Evolutionary conservation across 164 flowering plant species (phyloP).

Genomic region (Dillenia turbinata): DNA sequence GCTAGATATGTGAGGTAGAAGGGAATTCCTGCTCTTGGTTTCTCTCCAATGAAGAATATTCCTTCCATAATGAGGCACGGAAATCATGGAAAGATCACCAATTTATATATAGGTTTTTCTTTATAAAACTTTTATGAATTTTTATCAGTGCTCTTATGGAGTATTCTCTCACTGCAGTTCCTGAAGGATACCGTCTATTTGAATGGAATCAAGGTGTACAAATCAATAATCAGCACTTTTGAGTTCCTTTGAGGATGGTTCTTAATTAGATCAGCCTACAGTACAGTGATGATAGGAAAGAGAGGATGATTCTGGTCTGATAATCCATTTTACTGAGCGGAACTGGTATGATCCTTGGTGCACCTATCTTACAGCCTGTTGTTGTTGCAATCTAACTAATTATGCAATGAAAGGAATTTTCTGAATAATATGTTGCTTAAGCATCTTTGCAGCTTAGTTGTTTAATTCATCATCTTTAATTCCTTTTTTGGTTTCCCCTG

Average conservation of each 20-base stretch:
- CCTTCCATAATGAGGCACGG: constrained; percentile 92
- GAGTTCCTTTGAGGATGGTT: constrained; percentile 55
- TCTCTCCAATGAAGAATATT: constrained; percentile 88
- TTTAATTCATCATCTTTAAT: too few relatives aligned
- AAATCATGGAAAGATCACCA: constrained; percentile 9
- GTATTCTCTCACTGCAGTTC: constrained; percentile 38
- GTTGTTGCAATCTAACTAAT: too few relatives aligned
- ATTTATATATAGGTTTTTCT: background rate
- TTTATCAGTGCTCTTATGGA: background rate
- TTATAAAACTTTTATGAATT: background rate
- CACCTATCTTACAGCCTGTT: too few relatives aligned
- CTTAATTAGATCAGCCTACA: background rate
- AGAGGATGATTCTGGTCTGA: too few relatives aligned
- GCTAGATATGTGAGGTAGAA: constrained; percentile 66
- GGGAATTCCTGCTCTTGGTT: constrained; percentile 90
- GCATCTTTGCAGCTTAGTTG: too few relatives aligned
- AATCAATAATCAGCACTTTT: constrained; percentile 66
- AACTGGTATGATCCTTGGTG: too few relatives aligned
- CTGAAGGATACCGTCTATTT: constrained; percentile 61
- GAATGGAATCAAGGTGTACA: constrained; percentile 76
- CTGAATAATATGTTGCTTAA: too few relatives aligned
- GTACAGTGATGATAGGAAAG: too few relatives aligned
- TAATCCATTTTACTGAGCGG: too few relatives aligned
- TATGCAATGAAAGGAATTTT: too few relatives aligned
- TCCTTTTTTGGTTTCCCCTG: too few relatives aligned